Evolutionary conservation across 2,329 filamentous ascomycete species (phyloP).

Genomic region (Ceratocystis variospora): DNA sequence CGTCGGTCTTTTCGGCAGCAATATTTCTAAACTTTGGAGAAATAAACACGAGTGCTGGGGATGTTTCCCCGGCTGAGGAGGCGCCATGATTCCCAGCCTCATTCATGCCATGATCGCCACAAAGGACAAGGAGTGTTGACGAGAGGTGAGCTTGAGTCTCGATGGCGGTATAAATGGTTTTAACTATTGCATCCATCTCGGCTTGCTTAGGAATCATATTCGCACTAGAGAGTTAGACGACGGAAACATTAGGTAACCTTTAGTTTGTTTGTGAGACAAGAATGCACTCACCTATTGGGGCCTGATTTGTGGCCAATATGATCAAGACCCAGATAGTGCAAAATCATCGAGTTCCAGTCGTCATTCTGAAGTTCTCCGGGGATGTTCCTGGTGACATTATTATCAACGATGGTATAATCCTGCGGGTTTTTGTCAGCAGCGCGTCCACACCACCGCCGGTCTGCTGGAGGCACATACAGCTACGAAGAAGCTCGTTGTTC

Average conservation of each 20-base stretch:
- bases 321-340: slow-evolving; percentile 91
- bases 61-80: slow-evolving; percentile 86
- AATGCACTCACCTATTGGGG: slow-evolving; percentile 50
- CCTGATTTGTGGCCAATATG: slow-evolving; percentile 97
- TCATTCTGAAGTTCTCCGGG: slow-evolving; percentile 56
- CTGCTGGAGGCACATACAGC: slow-evolving; percentile 47
- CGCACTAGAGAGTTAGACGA: slow-evolving; percentile 37
- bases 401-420: slow-evolving; percentile 97
- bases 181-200: slow-evolving; percentile 83
- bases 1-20: slow-evolving; percentile 27
- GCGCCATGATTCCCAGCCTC: slow-evolving; percentile 95
- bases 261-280: not conserved
- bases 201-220: slow-evolving; percentile 87
- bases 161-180: slow-evolving; percentile 62
- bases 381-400: slow-evolving; percentile 90
- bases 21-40: slow-evolving; percentile 63
- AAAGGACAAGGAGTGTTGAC: slow-evolving; percentile 70
- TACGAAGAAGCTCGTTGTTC: slow-evolving; percentile 96
- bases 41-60: slow-evolving; percentile 79
- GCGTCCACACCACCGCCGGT: not conserved
- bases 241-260: not conserved
- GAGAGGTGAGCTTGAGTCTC: slow-evolving; percentile 54
- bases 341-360: slow-evolving; percentile 87
- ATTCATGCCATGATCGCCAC: slow-evolving; percentile 98
- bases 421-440: slow-evolving; percentile 27